phyloP scores from a whole-genome alignment of 2,329 filamentous ascomycete species.

The Epichloe amarillans region DNA sequence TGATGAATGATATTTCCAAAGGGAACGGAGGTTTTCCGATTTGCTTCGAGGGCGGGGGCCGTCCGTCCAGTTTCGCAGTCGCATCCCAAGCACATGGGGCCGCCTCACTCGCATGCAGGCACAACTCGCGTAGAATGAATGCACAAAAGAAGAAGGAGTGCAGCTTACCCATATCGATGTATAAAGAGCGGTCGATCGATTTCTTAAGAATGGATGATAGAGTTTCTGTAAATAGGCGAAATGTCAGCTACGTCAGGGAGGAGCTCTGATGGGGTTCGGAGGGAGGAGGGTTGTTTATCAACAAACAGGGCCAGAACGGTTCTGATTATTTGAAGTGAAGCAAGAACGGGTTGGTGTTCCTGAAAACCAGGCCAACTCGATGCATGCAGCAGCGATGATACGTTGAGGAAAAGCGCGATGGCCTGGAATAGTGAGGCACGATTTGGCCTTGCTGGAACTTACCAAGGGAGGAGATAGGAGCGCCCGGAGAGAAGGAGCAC shows the following conservation, averaged over 20 bases:
- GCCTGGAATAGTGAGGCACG: neutral
- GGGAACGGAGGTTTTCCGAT: neutral
- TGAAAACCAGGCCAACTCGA: neutral
- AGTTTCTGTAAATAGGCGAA: slow-evolving; percentile 1
- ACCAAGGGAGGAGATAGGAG: slow-evolving; percentile 11
- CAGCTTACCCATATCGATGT: slow-evolving; percentile 29
- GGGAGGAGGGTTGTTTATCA: slow-evolving; percentile 11
- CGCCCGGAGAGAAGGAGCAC: slow-evolving; percentile 12
- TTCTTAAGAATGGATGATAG: slow-evolving; percentile 14
- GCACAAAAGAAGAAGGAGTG: slow-evolving; percentile 16
- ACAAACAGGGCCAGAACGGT: neutral
- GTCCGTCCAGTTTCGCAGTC: slow-evolving; percentile 11
- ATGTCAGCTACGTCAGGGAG: slow-evolving; percentile 11
- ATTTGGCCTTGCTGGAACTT: slow-evolving; percentile 2
- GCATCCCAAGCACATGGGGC: slow-evolving; percentile 3
- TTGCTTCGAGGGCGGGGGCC: slow-evolving; percentile 2
- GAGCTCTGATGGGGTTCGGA: slow-evolving; percentile 2
- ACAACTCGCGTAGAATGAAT: neutral
- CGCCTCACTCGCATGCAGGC: slow-evolving; percentile 12
- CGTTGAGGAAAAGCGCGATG: neutral
- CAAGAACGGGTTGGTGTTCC: neutral
- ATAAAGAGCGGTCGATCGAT: slow-evolving; percentile 23
- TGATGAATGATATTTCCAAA: slow-evolving; percentile 3
- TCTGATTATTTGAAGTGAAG: neutral
- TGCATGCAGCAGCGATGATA: neutral